Percentiles rank a stretch among this genome's conserved stretches.
These are phyloP conservation scores for Byssoonygena ceratinophila DNA, from an alignment of 2,329 filamentous ascomycete species.

Conservation along the genomic window DNA sequence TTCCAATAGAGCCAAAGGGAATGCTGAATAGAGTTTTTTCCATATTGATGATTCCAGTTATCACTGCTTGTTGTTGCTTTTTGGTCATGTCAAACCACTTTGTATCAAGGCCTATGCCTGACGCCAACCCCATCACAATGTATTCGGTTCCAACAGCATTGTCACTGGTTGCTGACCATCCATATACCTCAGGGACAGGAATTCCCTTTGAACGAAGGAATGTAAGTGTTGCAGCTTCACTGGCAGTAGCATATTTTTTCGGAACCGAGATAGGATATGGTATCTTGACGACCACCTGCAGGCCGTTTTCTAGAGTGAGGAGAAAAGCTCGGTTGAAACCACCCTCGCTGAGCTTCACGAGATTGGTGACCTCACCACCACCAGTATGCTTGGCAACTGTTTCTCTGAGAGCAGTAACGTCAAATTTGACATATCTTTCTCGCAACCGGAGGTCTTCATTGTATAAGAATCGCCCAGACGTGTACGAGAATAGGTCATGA, in stretches of 20 bases:
- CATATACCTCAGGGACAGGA: conserved; percentile 28
- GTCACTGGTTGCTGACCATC: conserved; percentile 25
- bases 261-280: conserved; percentile 27
- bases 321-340: conserved; percentile 20
- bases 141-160: conserved; percentile 34
- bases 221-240: conserved; percentile 32
- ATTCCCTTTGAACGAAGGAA: conserved; percentile 24
- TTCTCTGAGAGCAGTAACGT: conserved; percentile 17
- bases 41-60: conserved; percentile 19
- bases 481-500: conserved; percentile 22
- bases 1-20: conserved; percentile 19
- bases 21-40: conserved; percentile 19
- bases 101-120: conserved; percentile 24
- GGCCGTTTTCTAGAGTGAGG: conserved; percentile 19
- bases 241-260: conserved; percentile 26
- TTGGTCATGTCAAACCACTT: conserved; percentile 22
- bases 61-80: conserved; percentile 13
- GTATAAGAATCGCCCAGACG: conserved; percentile 23
- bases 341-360: conserved; percentile 20
- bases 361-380: conserved; percentile 10
- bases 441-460: conserved; percentile 20
- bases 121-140: conserved; percentile 30
- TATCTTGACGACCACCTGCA: conserved; percentile 26
- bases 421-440: conserved; percentile 21
- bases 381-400: conserved; percentile 9